Base-by-base conservation (phyloP, 1,139 yeast genomes). In the Diutina siamensis region DNA sequence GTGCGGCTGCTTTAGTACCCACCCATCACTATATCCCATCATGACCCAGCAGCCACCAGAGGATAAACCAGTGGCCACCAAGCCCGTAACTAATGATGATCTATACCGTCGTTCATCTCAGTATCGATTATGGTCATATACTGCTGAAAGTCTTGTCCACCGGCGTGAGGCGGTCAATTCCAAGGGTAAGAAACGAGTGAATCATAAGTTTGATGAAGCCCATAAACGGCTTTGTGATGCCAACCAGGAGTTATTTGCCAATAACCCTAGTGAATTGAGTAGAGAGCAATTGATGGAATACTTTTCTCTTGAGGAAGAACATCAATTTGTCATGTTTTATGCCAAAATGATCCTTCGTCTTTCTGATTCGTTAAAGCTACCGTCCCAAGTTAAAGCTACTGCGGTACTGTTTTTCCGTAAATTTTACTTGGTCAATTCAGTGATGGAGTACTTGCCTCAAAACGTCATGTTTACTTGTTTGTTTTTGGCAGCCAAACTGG, bases 401-500 rank as follows among this genome's bases (percentile, higher is more conserved):
- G 95, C 97, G 0, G 76, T 87, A 2, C 74, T 87, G 13, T 92
- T 83, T 57, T 76, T 94, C 58, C 78, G 81, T 57, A 80, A 83
- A 58, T 94, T 92, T 60, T 94, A 82, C 58, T 68, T 92, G 40
- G 72, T 72, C 27, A 78, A 86, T 56, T 80, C 92, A 21, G 89
- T 84, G 31, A 80, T 87, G 88, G 88, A 86, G 53, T 77, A 75
- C 56, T 94, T 86, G 54, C 98, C 98, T 10, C 86, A 86, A 57
- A 76, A 80, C 52, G 72, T 92, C 36, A 70, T 92, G 57, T 79
- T 80, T 52, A 88, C 98, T 0, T 83, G 96, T 52, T 76, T 92
- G 13, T 92, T 89, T 59, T 67, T 92, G 38, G 96, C 97, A 2
- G 89, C 96, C 42, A 92, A 92, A 62, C 79, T 92, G 17, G 97